These are phyloP conservation scores for Clonostachys chloroleuca DNA, from an alignment of 2,329 filamentous ascomycete species.

Conservation along the genomic window DNA sequence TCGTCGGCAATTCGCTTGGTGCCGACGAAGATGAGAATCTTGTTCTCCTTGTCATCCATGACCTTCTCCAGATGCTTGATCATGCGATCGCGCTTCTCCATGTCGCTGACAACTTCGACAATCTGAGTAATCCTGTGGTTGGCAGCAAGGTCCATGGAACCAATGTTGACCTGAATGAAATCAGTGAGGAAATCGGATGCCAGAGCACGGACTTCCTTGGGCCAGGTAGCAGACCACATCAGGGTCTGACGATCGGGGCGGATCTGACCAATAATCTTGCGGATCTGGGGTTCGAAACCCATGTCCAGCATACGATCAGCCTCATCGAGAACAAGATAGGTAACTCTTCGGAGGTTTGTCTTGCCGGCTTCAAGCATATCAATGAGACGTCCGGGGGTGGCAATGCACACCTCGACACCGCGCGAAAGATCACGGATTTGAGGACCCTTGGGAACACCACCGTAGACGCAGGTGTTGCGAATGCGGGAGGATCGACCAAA, in stretches of 20 bases:
- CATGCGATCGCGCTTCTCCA: conserved; percentile 97
- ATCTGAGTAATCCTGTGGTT: conserved; percentile 98
- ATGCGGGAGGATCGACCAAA: conserved; percentile 98
- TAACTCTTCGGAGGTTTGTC: conserved; percentile 96
- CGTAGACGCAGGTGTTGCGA: conserved; percentile 97
- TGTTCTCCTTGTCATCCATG: conserved; percentile 95
- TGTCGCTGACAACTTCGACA: conserved; percentile 91
- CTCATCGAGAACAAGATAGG: conserved; percentile 97
- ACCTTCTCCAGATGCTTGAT: conserved; percentile 96
- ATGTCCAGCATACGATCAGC: conserved; percentile 99
- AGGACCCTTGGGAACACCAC: conserved; percentile 95
- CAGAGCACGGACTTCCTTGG: conserved; percentile 93
- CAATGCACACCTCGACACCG: conserved; percentile 97
- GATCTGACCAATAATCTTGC: conserved; percentile 97
- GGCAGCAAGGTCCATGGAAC: conserved; percentile 91
- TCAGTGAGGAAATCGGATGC: conserved; percentile 88
- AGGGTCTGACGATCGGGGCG: conserved; percentile 97
- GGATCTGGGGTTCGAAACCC: conserved; percentile 99
- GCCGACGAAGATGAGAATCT: conserved; percentile 90
- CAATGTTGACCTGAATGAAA: conserved; percentile 98
- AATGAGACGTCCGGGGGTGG: conserved; percentile 94
- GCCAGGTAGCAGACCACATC: conserved; percentile 99
- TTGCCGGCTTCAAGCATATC: conserved; percentile 98
- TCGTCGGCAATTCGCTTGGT: conserved; percentile 96
- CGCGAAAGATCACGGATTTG: conserved; percentile 93